Evolutionary conservation across 805 yeast genomes (phyloP).

Genomic region (Metschnikowia baotianmanensis): DNA sequence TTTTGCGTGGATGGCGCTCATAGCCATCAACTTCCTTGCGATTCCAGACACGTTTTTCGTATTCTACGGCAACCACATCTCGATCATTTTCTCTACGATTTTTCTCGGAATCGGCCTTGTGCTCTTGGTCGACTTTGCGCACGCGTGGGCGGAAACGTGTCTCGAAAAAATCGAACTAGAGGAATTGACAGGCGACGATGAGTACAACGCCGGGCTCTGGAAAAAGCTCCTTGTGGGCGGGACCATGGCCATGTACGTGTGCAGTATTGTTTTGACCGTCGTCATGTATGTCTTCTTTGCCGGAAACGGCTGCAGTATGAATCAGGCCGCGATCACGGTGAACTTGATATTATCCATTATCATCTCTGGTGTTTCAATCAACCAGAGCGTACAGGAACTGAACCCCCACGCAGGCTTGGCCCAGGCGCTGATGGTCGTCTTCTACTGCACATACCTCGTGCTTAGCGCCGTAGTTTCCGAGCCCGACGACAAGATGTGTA

Average conservation of each 20-base stretch:
- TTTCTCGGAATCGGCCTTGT: slow-evolving; percentile 89
- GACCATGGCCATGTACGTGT: slow-evolving; percentile 79
- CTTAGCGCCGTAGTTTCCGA: slow-evolving; percentile 93
- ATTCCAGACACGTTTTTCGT: slow-evolving; percentile 87
- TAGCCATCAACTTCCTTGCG: slow-evolving; percentile 59
- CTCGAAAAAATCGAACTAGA: slow-evolving; percentile 86
- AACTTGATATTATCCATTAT: slow-evolving; percentile 66
- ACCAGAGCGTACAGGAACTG: slow-evolving; percentile 82
- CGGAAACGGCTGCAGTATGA: slow-evolving; percentile 78
- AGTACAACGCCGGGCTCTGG: slow-evolving; percentile 63
- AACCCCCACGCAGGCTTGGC: slow-evolving; percentile 97
- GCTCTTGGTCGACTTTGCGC: slow-evolving; percentile 92
- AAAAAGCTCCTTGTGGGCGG: slow-evolving; percentile 79
- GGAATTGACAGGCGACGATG: slow-evolving; percentile 49
- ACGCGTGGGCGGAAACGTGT: slow-evolving; percentile 97
- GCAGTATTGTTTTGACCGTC: slow-evolving; percentile 67
- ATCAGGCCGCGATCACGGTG: slow-evolving; percentile 78
- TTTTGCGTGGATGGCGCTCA: slow-evolving; percentile 52
- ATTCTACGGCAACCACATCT: slow-evolving; percentile 87
- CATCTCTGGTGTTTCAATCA: slow-evolving; percentile 68
- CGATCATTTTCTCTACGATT: slow-evolving; percentile 77
- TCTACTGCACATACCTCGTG: slow-evolving; percentile 87
- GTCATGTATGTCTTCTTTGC: slow-evolving; percentile 84
- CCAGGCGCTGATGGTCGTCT: slow-evolving; percentile 92
- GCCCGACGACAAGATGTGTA: slow-evolving; percentile 91